Percentiles rank a stretch among this genome's conserved stretches.
These are phyloP conservation scores for Candida hispaniensis DNA, from an alignment of 805 yeast genomes.

Conservation along the genomic window DNA sequence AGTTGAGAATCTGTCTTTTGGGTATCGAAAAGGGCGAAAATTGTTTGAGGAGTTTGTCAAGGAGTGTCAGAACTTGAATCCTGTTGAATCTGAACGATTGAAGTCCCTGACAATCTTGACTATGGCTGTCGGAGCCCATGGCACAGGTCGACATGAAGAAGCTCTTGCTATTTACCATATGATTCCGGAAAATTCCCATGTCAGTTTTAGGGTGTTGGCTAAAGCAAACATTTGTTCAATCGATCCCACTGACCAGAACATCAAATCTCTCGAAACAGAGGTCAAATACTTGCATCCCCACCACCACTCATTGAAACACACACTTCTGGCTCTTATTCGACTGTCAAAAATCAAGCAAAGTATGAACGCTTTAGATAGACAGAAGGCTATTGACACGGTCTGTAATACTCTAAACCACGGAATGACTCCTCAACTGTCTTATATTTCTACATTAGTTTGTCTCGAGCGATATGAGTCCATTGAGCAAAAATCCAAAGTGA, in stretches of 20 bases:
- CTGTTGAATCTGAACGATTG: no score
- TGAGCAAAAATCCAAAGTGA: slow-evolving; percentile 3
- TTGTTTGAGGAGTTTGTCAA: no score
- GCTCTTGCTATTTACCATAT: no score
- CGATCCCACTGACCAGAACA: slow-evolving; percentile 5
- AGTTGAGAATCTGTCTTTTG: slow-evolving; percentile 8
- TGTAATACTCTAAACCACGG: slow-evolving; percentile 13
- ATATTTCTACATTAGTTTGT: slow-evolving; percentile 7
- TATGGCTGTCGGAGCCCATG: no score
- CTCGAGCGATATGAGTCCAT: slow-evolving; percentile 13
- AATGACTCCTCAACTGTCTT: slow-evolving; percentile 10
- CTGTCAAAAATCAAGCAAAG: slow-evolving; percentile 2
- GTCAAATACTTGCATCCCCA: neutral
- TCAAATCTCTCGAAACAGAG: neutral
- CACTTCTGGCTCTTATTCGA: slow-evolving; percentile 3
- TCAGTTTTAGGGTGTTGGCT: slow-evolving; percentile 1
- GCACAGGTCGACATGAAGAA: no score
- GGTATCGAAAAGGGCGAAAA: slow-evolving; percentile 9
- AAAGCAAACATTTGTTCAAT: slow-evolving; percentile 10
- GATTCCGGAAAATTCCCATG: no score
- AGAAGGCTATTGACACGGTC: slow-evolving; percentile 4
- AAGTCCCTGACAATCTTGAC: no score
- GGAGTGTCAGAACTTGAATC: no score
- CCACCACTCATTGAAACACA: slow-evolving; percentile 4
- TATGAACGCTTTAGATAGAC: slow-evolving; percentile 1